Base-by-base conservation (phyloP, 1,139 yeast species). In the Candida pseudoviswanathii region DNA sequence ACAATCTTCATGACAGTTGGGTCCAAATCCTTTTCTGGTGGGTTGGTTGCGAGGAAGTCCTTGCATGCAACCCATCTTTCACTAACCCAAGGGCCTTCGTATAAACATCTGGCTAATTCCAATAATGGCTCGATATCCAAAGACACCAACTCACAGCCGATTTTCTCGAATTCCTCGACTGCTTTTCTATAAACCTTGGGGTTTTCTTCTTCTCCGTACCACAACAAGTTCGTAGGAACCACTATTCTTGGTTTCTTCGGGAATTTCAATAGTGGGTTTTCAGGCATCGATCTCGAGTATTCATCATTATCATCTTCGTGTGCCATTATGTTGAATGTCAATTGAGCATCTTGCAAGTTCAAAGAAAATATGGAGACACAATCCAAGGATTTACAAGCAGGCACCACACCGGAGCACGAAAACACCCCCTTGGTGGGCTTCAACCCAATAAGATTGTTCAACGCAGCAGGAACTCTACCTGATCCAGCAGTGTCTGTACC, bases 401-500 rank as follows among this genome's bases (percentile, higher is more conserved):
- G 98, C 4, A 94, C 95, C 26, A 94, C 96, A 49, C 98, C 98
- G 7, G 75, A 67, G 53, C 95, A 84, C 8, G 96, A 87, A 58
- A 92, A 84, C 0, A 84, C 83, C 41, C 98, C 99, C 54, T 85
- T 84, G 2, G 97, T 85, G 32, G 99, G 98, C 66, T 94, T 94
- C 53, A 94, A 78, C 10, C 98, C 98, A 56, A 94, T 79, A 59
- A 94, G 70, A 66, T 92, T 92, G 76, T 94, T 94, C 58, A 92
- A 77, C 25, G 91, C 94, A n/a, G 98, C 98, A 26, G 99, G 99
- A 30, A 94, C 98, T 62, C 98, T 80, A 44, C 97, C 97, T 9
- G 96, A 89, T 25, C 99, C 99, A n/a, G 98, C 98, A 41, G 99
- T 94, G 64, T 94, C 99, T 5, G 98, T 92, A 45, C 98, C 98